These are phyloP conservation scores for Aureobasidium sp. DNA, from an alignment of 2,329 filamentous ascomycete species.

Conservation along the genomic window DNA sequence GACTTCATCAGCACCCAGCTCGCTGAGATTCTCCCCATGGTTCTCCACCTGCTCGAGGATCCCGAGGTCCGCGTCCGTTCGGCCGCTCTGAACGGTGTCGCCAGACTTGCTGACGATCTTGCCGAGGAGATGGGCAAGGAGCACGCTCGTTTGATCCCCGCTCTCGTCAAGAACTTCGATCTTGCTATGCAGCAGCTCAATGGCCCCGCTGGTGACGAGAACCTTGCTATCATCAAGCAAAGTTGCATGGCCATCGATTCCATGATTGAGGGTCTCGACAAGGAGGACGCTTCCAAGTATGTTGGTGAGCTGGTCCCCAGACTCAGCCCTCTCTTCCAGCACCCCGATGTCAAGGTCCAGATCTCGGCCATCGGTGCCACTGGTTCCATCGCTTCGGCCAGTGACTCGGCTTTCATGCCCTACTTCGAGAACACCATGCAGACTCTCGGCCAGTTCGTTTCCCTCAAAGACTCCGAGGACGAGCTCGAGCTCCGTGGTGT, in stretches of 20 bases:
- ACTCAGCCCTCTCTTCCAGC: conserved; percentile 73
- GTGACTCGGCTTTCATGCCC: conserved; percentile 73
- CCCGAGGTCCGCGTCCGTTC: conserved; percentile 76
- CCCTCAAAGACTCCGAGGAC: conserved; percentile 80
- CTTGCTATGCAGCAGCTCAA: conserved; percentile 61
- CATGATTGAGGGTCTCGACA: conserved; percentile 76
- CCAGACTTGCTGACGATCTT: conserved; percentile 86
- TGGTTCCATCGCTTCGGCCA: conserved; percentile 80
- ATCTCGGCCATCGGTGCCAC: conserved; percentile 80
- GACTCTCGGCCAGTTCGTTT: conserved; percentile 73
- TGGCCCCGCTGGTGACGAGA: conserved; percentile 60
- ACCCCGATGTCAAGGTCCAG: conserved; percentile 84
- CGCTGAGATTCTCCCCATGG: conserved; percentile 71
- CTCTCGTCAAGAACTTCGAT: conserved; percentile 82
- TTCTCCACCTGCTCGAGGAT: conserved; percentile 77
- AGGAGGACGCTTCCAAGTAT: conserved; percentile 72
- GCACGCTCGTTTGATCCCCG: conserved; percentile 75
- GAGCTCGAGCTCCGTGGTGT: conserved; percentile 84
- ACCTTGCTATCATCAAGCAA: conserved; percentile 76
- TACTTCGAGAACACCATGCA: conserved; percentile 90
- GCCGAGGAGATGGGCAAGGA: conserved; percentile 81
- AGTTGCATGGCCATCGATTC: conserved; percentile 88
- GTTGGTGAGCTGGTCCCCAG: conserved; percentile 75
- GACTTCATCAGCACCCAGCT: conserved; percentile 96
- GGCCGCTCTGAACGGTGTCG: conserved; percentile 78